Conservation (phyloP, 2,329 filamentous ascomycete genomes). For the Diaporthe ilicicola region DNA sequence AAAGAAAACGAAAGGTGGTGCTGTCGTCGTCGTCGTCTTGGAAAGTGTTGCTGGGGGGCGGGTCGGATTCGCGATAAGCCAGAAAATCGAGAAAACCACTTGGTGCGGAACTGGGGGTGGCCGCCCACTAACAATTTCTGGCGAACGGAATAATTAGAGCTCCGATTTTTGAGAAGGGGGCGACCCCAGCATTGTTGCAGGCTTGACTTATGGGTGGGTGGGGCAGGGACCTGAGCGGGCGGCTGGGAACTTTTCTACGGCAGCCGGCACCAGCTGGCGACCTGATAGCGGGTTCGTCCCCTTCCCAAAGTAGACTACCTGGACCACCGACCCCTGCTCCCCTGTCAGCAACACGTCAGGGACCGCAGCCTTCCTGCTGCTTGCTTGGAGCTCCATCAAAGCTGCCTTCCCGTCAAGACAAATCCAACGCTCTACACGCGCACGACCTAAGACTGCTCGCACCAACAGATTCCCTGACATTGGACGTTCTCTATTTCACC, state of each 20-base stretch:
- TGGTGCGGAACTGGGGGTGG: conserved; percentile 9
- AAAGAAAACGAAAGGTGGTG: conserved; percentile 29
- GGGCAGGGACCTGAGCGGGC: background rate
- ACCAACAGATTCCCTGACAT: background rate
- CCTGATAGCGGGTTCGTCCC: background rate
- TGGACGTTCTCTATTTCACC: background rate
- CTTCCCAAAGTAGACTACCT: background rate
- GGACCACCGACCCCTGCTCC: background rate
- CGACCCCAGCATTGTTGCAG: background rate
- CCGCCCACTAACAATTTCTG: conserved; percentile 24
- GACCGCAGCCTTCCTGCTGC: conserved; percentile 32
- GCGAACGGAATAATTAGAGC: conserved; percentile 25
- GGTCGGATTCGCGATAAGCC: conserved; percentile 27
- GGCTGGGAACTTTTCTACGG: background rate
- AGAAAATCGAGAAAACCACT: conserved; percentile 29
- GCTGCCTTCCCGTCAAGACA: conserved; percentile 20
- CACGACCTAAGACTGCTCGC: background rate
- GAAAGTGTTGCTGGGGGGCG: conserved; percentile 29
- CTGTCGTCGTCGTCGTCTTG: conserved; percentile 33
- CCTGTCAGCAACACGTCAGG: conserved; percentile 34
- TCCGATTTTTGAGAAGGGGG: conserved; percentile 6
- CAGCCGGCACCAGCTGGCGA: conserved; percentile 4
- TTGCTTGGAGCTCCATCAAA: conserved; percentile 26
- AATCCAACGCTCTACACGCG: background rate
- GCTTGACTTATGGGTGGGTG: background rate